These are phyloP conservation scores for Globisporangium rhizosaccharum DNA, from an alignment of 352 stramenopile genomes.

Conservation along the genomic window DNA sequence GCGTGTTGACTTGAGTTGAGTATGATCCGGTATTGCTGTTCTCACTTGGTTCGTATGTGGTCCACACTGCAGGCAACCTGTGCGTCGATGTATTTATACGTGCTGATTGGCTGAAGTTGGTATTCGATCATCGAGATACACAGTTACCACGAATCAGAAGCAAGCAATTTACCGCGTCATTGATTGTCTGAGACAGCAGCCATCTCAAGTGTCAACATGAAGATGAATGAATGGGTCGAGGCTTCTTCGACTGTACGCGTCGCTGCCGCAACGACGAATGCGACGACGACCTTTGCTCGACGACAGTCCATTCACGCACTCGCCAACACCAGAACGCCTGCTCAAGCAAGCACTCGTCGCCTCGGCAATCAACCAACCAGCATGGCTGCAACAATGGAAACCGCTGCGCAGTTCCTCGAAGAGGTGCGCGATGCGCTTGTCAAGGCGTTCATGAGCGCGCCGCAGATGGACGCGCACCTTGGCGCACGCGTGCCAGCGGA, in stretches of 20 bases:
- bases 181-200: neutral
- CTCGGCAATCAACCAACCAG: neutral
- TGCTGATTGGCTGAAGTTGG: too few relatives aligned
- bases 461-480: slow-evolving; percentile 64
- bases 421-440: slow-evolving; percentile 50
- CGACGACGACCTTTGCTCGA: too few relatives aligned
- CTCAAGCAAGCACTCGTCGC: neutral
- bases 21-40: too few relatives aligned
- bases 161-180: too few relatives aligned
- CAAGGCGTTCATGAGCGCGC: slow-evolving; percentile 71
- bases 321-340: neutral
- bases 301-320: neutral
- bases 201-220: neutral
- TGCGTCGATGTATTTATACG: too few relatives aligned
- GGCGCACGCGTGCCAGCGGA: slow-evolving; percentile 59
- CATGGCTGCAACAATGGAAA: slow-evolving; percentile 11
- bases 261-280: too few relatives aligned
- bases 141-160: too few relatives aligned
- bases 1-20: too few relatives aligned
- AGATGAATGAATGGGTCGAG: neutral
- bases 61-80: too few relatives aligned
- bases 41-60: too few relatives aligned
- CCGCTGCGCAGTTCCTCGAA: slow-evolving; percentile 33
- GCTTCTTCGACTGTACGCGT: neutral
- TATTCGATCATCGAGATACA: too few relatives aligned